These are phyloP conservation scores for Vanrija humicola DNA, from an alignment of 1,284 basidiomycete genomes.

Conservation along the genomic window DNA sequence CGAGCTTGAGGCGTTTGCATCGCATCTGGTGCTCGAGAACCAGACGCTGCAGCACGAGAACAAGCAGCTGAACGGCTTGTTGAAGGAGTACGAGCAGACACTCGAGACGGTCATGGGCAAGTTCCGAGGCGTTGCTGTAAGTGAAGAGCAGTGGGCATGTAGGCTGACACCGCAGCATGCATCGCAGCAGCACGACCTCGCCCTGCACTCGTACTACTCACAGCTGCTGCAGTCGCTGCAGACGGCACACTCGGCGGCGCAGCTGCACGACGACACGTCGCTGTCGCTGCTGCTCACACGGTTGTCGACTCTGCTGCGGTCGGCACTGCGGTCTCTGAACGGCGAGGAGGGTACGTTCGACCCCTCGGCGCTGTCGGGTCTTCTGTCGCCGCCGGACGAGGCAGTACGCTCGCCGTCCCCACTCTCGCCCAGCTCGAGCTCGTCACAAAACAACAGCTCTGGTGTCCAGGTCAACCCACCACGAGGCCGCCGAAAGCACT, in stretches of 20 bases:
- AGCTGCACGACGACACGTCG: conserved; percentile 58
- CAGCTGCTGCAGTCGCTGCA: conserved; percentile 71
- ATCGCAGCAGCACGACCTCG: conserved; percentile 85
- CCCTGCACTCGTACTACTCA: conserved; percentile 87
- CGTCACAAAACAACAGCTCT: no score
- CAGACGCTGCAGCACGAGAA: conserved; percentile 89
- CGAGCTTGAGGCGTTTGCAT: conserved; percentile 84
- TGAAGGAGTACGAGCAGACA: conserved; percentile 93
- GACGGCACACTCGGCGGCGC: conserved; percentile 59
- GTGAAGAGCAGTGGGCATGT: conserved; percentile 53
- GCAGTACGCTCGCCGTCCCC: not conserved
- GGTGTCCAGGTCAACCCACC: not conserved
- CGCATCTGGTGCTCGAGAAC: conserved; percentile 88
- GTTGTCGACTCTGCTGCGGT: conserved; percentile 65
- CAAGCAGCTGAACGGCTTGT: conserved; percentile 77
- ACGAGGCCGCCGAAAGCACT: conserved; percentile 11
- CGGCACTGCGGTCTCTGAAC: conserved; percentile 65
- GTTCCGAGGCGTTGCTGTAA: conserved; percentile 84
- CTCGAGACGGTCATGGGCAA: conserved; percentile 96
- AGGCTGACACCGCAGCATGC: conserved; percentile 60
- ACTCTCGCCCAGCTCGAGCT: not conserved
- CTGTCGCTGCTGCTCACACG: conserved; percentile 68
- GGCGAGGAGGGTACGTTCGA: conserved; percentile 56
- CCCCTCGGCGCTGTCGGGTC: not conserved
- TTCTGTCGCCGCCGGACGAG: not conserved